These are phyloP conservation scores for Xylaria sp. DNA, from an alignment of 2,329 filamentous ascomycete species.

Conservation along the genomic window DNA sequence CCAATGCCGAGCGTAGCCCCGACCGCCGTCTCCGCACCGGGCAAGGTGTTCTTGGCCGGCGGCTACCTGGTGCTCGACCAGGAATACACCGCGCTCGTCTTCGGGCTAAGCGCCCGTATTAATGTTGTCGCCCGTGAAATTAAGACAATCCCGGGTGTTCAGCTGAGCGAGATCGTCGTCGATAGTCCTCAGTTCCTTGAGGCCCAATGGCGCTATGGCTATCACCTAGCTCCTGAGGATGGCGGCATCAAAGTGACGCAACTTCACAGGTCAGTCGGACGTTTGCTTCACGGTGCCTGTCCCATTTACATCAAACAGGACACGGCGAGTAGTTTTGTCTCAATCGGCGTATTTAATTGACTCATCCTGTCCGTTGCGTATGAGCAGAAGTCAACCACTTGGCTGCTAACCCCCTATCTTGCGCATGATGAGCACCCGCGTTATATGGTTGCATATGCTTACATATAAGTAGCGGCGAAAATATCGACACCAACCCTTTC, in stretches of 20 bases:
- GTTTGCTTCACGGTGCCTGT: not conserved
- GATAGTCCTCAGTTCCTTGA: slow-evolving; percentile 89
- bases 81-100: slow-evolving; percentile 76
- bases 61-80: slow-evolving; percentile 95
- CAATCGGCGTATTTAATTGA: not conserved
- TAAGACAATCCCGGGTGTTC: slow-evolving; percentile 65
- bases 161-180: slow-evolving; percentile 77
- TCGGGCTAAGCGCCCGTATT: slow-evolving; percentile 71
- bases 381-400: not conserved
- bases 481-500: slow-evolving; percentile 72
- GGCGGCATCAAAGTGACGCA: slow-evolving; percentile 85
- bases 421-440: not conserved
- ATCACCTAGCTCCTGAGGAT: slow-evolving; percentile 69
- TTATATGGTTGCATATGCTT: not conserved
- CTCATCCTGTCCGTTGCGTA: not conserved
- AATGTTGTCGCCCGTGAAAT: slow-evolving; percentile 66
- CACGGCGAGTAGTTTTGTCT: not conserved
- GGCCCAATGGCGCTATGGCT: slow-evolving; percentile 87
- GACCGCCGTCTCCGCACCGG: slow-evolving; percentile 82
- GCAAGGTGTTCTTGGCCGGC: slow-evolving; percentile 93
- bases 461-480: slow-evolving; percentile 48
- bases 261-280: slow-evolving; percentile 69
- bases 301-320: not conserved
- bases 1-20: slow-evolving; percentile 38
- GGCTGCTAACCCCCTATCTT: not conserved